Base-by-base conservation (phyloP, 2,329 filamentous ascomycete genomes). In the Sporothrix humicola region DNA sequence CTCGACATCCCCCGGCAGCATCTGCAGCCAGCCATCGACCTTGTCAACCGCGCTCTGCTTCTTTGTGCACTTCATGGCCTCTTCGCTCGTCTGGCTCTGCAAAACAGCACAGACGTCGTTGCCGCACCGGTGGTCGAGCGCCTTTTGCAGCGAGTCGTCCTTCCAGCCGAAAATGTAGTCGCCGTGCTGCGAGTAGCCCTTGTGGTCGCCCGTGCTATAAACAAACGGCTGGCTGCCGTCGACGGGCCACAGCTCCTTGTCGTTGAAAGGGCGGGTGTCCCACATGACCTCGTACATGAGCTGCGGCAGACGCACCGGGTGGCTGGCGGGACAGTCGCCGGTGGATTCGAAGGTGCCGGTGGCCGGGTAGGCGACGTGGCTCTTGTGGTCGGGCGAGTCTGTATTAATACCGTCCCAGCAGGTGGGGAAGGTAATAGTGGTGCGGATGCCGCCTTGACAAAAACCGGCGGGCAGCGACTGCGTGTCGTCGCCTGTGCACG, bases 391-490 rank as follows among this genome's bases (percentile, higher is more conserved):
- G 2, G 83, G 82, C 23, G 79, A 81, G 77, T 85, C 83, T 17
- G 84, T 79, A 75, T 83, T 83, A 73, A 79, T 79, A 61, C 83
- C 83, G 74, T 84, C 82, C 83, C 83, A 85, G 79, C 83, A 85
- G 31, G 74, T 74, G 17, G 81, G 81, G 77, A 85, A 84, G 59
- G 83, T 81, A 56, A 84, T 79, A 23, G 83, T 82, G 2, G 82
- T 81, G 79, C 83, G 82, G 73, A 83, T 84, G 31, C 83, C 83
- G 13, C 81, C 81, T 13, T 79, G 78, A 73, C 83, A 84, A 7
- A 78, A 79, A 59, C 78, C 61, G 3, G 61, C 79, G 2, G 83
- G 83, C 75, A 84, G 82, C 37, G 81, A 76, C n/a, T 81, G 77
- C 0, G 82, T 82, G 74, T 84, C 83, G 10, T 54, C 52, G n/a